Evolutionary conservation across 495 filamentous ascomycete species (phyloP), one percentile per base, ranked within the genome.

Genomic region (Cetradonia linearis): DNA sequence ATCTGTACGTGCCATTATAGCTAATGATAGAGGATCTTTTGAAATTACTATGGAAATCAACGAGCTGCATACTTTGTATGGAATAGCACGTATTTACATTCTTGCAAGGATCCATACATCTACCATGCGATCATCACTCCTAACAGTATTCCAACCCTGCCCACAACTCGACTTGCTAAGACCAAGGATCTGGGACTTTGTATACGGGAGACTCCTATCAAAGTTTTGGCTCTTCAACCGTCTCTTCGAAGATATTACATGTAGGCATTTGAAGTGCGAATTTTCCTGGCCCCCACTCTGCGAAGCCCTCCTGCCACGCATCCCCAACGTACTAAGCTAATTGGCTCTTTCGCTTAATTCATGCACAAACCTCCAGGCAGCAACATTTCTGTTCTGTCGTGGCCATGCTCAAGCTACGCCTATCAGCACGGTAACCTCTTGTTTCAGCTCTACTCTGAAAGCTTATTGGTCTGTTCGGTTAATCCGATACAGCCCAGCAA

Each of bases 391-490:
- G 20, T 20, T 46, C 42, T 46, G n/a, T 46, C 42, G 25, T 25
- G 42, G 42, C 42, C 25, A 20, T 46, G 42, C 42, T 25, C 25
- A n/a, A 25, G 13, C 9, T 46, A 25, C 42, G 13, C 20, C 42
- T 46, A 10, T 46, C 42, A 46, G 42, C 23, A 57, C 14, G 14
- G 27, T 16, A 11, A 46, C 44, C 33, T 1, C 31, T 27, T 20
- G 4, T 30, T 31, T 46, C 27, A 11, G 18, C 6, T 31, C 9
- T 16, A 8, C 30, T 16, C 25, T 16, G n/a, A 8, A 0, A 1
- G 28, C 7, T 23, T 25, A 59, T 59, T 53, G 23, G 47, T 53
- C 34, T 38, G 58, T 47, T 59, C 58, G 58, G 28, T 38, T 38
- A 23, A 25, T 52, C 2, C 20, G 4, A 48, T 30, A 16, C 11